Evolutionary conservation across 345 rosid genomes (phyloP), one percentile per base, ranked within the genome.

Genomic region (Excoecaria cochinchinensis): DNA sequence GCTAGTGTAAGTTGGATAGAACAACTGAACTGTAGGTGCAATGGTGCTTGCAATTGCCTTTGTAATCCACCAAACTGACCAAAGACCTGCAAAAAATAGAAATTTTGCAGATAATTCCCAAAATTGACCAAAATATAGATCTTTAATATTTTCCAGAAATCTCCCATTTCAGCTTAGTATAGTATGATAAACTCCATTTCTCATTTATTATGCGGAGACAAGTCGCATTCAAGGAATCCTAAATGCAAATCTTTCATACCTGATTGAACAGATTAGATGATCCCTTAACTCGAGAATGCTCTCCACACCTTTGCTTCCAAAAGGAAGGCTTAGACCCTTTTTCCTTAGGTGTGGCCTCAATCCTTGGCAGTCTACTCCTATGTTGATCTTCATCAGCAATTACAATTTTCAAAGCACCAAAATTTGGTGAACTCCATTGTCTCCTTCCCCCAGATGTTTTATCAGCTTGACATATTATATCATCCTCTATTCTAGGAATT

Each of bases 341-440:
- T 74, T 81, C 93, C 81, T 90, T 93, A 21, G 97, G 94, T 53
- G 94, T 90, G 44, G 78, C 85, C 78, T 87, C 94, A 61, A 80
- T 62, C 11, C 52, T 74, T 58, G 89, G 73, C 48, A 47, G 25
- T 55, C 59, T 70, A 72, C 70, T 76, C 63, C 71, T 71, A 61
- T 84, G 83, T 57, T 80, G 86, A 65, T 79, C 82, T 70, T 84
- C 77, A 74, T 72, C 79, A 11, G 85, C 76, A 79, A 89, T 74
- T 69, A 82, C 83, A 79, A 93, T 73, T 85, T 83, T 90, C 84
- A 91, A 83, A 58, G 89, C 82, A 77, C 83, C 84, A 66, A 87
- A 47, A 65, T 86, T 84, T 3, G 97, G 95, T n/a, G 97, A 88
- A 76, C 88, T 85, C 86, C 91, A 88, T 25, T 86, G 85, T 82